Evolutionary conservation across 257 asterid species (phyloP), one percentile per base, ranked within the genome.

Genomic region (Solanum chilense): DNA sequence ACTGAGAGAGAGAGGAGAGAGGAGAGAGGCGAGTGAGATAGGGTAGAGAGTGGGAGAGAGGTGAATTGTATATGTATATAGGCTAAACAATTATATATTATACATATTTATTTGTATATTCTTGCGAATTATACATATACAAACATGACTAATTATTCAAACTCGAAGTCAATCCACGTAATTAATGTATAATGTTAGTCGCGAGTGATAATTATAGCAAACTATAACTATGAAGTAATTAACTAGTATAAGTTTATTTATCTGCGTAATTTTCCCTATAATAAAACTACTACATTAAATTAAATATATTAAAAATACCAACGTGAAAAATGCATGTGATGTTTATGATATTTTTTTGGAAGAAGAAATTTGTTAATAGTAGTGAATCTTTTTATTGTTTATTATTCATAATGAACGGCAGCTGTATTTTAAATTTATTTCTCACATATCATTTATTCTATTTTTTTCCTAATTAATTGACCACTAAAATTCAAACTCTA

Each of bases 171-270:
- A 33, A 33, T 1, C 5, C 35, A 33, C 5, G 35, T 33, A 33
- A 33, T 33, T 3, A 33, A 3, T 33, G 35, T 33, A 33, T 33
- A 33, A 33, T 33, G 35, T 33, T 33, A 33, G 35, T 33, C 35
- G 35, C 35, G 35, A 3, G 35, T 33, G 35, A 3, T 33, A 33
- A 33, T 3, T 33, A 33, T 33, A 3, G 5, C 5, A 3, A 33
- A 33, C 35, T 33, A 33, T 33, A 33, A 3, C 5, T 3, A 33
- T 33, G 35, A 5, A 33, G 1, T 33, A 33, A 33, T 33, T 33
- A 33, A 33, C 0, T 4, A 33, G 1, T 4, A 33, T 33, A 33
- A 33, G 1, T 33, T 33, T 33, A 0, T 1, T 3, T 33, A 33
- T 33, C 5, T 4, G 1, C 5, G 1, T 33, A 33, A 33, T 33